phyloP scores from a whole-genome alignment of 768 basidiomycete species.

The Serendipita sp. region DNA sequence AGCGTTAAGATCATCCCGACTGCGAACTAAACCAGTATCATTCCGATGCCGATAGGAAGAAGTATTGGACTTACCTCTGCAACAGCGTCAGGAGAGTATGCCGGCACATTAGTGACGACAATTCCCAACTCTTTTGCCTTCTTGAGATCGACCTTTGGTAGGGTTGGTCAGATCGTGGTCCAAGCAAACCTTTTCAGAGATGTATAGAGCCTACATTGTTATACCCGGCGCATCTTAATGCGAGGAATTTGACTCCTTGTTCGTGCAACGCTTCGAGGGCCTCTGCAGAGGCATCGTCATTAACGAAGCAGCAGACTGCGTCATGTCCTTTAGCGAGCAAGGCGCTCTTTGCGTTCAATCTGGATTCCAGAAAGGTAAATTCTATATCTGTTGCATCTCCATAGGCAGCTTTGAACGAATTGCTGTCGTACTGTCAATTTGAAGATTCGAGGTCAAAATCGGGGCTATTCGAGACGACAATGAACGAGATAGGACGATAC shows the following conservation, averaged over 20 bases:
- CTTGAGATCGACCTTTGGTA: constrained; percentile 12
- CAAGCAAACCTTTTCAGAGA: no score
- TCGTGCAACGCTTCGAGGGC: constrained; percentile 8
- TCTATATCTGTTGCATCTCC: constrained; percentile 6
- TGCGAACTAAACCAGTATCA: constrained; percentile 10
- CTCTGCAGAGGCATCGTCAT: constrained; percentile 10
- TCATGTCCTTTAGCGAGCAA: constrained; percentile 9
- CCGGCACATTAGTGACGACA: constrained; percentile 12
- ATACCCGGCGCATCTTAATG: constrained; percentile 11
- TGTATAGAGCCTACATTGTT: constrained; percentile 9
- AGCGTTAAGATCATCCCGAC: constrained; percentile 14
- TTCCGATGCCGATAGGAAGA: not conserved
- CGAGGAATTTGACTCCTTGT: constrained; percentile 10
- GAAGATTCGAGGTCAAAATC: not conserved
- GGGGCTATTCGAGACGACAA: not conserved
- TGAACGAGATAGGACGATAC: not conserved
- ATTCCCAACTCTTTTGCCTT: constrained; percentile 11
- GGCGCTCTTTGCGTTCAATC: constrained; percentile 5
- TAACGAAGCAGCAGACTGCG: constrained; percentile 13
- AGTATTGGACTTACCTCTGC: constrained; percentile 7
- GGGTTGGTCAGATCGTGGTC: not conserved
- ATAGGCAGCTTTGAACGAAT: constrained; percentile 7
- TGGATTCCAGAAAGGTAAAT: constrained; percentile 9
- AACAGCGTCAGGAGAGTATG: constrained; percentile 14
- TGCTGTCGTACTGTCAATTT: constrained; percentile 9